A percentile compares a stretch with the other conserved stretches of the same genome.
Conservation (phyloP, 106 monocot genomes). For the Allium cepa region DNA sequence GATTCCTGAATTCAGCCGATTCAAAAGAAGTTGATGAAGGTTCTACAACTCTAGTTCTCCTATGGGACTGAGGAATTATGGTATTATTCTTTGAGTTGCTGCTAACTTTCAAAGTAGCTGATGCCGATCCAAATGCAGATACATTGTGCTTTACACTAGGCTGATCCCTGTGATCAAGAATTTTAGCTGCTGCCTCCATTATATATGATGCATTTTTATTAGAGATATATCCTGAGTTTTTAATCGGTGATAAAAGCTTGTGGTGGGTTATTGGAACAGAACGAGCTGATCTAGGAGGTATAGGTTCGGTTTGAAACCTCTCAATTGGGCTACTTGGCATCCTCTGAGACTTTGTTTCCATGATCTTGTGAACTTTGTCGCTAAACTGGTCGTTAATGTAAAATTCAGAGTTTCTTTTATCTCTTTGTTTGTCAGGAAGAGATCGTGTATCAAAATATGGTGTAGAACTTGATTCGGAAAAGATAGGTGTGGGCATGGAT, state of each 20-base stretch:
- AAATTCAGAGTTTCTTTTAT: constrained; percentile 43
- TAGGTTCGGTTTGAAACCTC: constrained; percentile 58
- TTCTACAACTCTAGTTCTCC: constrained; percentile 25
- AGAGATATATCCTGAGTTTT: constrained; percentile 39
- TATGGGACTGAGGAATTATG: constrained; percentile 13
- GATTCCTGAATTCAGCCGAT: constrained; percentile 16
- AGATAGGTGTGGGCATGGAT: constrained; percentile 51
- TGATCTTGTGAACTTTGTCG: constrained; percentile 8
- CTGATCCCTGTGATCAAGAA: constrained; percentile 42
- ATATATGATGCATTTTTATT: constrained; percentile 67
- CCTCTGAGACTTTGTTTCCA: constrained; percentile 39
- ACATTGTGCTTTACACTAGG: constrained; percentile 8
- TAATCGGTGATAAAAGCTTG: constrained; percentile 74
- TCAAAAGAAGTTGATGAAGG: constrained; percentile 26
- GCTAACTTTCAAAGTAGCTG: constrained; percentile 20
- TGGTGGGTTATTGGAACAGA: constrained; percentile 40
- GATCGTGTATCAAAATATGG: constrained; percentile 42
- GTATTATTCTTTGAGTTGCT: constrained; percentile 25
- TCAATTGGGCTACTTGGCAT: constrained; percentile 90
- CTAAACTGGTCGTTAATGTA: constrained; percentile 25
- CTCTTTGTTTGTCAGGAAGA: constrained; percentile 23
- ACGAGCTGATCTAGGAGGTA: constrained; percentile 49
- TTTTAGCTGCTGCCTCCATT: constrained; percentile 84
- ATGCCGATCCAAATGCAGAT: constrained; percentile 16
- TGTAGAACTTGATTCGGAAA: constrained; percentile 54